Base-by-base conservation (phyloP, 23 red algal genomes). In the Agarophyton chilense region DNA sequence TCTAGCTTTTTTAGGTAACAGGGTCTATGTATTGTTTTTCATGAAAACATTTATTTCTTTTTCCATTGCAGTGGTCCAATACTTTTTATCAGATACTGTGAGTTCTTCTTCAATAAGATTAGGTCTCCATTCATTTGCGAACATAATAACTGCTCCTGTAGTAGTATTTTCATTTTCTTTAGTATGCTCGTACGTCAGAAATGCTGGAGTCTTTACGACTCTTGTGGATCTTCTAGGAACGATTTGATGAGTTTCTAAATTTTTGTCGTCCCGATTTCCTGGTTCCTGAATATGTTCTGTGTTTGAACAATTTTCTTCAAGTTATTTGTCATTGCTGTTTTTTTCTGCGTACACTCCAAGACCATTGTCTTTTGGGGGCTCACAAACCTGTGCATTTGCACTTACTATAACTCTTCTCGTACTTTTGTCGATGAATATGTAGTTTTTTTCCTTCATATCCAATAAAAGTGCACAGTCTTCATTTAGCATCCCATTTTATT, bases 391-490 rank as follows among this genome's bases (percentile, higher is more conserved):
- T 29, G 68, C 68, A 12, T 22, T 74, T 39, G 10, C 68, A 47
- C 68, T 74, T 44, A 9, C 28, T 4, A 74, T 34, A 5, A 74
- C 7, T 16, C 21, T 74, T n/a, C 28, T 47, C 8, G 68, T 74
- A 5, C 10, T 17, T 33, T 44, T 34, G 21, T 74, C 28, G 4
- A 44, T 44, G 28, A 74, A 74, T 22, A 7, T 4, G 34, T 39
- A 38, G 21, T 29, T 74, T 74, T 34, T 41, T 47, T 6, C 63
- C 75, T 53, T 61, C 28, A 24, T 39, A 74, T 74, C 68, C 68
- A 22, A 74, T 6, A 38, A 74, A 47, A 6, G 7, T 22, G 33
- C 68, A 74, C 10, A 44, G 8, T 47, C 68, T 74, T 22, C 8
- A 74, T 47, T 47, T 39, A 10, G 10, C 68, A 47, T 74, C 68